A percentile compares a stretch with the other conserved stretches of the same genome.
Conservation (phyloP, 176 grass and related monocot species). For the Oryza brachyantha region DNA sequence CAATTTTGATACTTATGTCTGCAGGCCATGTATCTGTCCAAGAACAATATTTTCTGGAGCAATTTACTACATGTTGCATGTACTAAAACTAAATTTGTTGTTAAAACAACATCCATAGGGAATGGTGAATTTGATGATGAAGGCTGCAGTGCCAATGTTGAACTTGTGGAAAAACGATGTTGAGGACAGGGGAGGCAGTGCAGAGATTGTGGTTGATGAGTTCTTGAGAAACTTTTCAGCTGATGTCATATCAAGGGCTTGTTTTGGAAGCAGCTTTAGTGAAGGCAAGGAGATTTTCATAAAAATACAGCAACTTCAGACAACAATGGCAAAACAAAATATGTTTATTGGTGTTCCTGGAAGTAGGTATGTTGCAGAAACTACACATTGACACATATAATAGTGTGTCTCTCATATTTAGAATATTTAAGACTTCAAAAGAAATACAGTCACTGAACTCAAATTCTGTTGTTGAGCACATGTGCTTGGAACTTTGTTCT, state of each 20-base stretch:
- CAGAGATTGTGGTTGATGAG: conserved; percentile 67
- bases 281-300: conserved; percentile 76
- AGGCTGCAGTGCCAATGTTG: conserved; percentile 43
- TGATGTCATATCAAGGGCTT: conserved; percentile 73
- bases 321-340: conserved; percentile 45
- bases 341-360: conserved; percentile 61
- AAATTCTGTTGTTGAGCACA: neutral
- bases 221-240: conserved; percentile 74
- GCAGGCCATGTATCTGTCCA: neutral
- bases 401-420: neutral
- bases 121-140: conserved; percentile 61
- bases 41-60: neutral
- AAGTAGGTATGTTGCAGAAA: conserved; percentile 36
- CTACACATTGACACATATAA: neutral
- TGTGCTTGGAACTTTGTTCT: neutral
- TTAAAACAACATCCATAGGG: conserved; percentile 31
- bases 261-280: conserved; percentile 66
- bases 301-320: conserved; percentile 64
- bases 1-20: neutral
- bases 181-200: conserved; percentile 37
- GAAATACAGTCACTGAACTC: neutral
- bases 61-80: neutral
- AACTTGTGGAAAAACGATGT: conserved; percentile 50
- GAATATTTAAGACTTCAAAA: neutral
- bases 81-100: neutral